Evolutionary conservation across 805 yeast species (phyloP).

Genomic region (Debaryomyces prosopidis): DNA sequence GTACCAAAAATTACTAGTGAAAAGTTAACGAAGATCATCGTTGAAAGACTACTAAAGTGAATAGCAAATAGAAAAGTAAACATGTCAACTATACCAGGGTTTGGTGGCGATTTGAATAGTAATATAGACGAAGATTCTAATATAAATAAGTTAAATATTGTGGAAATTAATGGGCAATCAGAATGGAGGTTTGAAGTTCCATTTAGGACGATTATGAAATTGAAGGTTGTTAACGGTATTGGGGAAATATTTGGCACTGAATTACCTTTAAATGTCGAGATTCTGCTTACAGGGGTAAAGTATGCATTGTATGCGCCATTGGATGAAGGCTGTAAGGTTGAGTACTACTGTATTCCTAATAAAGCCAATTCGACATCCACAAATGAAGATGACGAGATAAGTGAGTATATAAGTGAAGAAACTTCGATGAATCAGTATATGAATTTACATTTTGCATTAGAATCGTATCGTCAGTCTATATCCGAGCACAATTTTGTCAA

Average conservation of each 20-base stretch:
- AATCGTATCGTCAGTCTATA: conserved; percentile 45
- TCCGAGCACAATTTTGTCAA: conserved; percentile 19
- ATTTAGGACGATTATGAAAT: conserved; percentile 46
- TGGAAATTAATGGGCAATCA: conserved; percentile 35
- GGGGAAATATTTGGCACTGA: conserved; percentile 96
- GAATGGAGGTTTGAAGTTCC: conserved; percentile 83
- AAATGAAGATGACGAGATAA: conserved; percentile 39
- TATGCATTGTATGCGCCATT: conserved; percentile 40
- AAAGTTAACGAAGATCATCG: neutral
- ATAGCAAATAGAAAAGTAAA: neutral
- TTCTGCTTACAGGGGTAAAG: conserved; percentile 38
- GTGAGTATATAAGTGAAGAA: conserved; percentile 71
- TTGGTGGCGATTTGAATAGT: conserved; percentile 7
- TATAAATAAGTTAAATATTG: conserved; percentile 11
- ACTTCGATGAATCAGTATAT: conserved; percentile 63
- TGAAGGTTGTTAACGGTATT: conserved; percentile 61
- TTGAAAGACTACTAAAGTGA: too few species aligned
- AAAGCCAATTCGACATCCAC: conserved; percentile 23
- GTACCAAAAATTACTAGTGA: neutral
- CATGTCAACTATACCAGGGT: conserved; percentile 13
- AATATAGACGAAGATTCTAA: conserved; percentile 1
- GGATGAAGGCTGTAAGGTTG: conserved; percentile 64
- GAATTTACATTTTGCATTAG: conserved; percentile 75
- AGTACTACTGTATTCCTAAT: conserved; percentile 33
- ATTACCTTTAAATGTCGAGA: conserved; percentile 65